A percentile compares a stretch with the other conserved stretches of the same genome.
Evolutionary conservation across 2,329 filamentous ascomycete species (phyloP).

Genomic region (Nannizzia gypsea): DNA sequence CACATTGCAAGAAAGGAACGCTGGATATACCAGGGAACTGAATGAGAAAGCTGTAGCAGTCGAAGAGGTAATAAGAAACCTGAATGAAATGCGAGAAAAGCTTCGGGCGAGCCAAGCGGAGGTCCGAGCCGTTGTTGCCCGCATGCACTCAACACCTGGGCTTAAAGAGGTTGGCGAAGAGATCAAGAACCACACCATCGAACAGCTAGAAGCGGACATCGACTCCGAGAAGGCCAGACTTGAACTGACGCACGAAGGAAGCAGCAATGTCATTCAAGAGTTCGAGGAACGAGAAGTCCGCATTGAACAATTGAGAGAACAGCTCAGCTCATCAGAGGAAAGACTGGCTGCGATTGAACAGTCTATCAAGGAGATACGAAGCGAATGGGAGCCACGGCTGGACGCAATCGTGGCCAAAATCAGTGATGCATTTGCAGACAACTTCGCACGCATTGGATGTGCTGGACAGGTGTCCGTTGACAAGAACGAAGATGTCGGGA

Average conservation of each 20-base stretch:
- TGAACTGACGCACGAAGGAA: constrained; percentile 66
- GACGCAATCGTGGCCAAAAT: constrained; percentile 69
- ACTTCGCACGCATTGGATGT: constrained; percentile 88
- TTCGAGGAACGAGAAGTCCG: constrained; percentile 61
- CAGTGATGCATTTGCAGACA: constrained; percentile 81
- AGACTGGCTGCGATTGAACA: constrained; percentile 45
- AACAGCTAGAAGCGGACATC: constrained; percentile 62
- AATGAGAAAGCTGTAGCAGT: constrained; percentile 24
- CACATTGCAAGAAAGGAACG: constrained; percentile 55
- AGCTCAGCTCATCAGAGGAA: constrained; percentile 44
- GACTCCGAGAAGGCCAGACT: constrained; percentile 62
- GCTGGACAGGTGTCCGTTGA: constrained; percentile 79
- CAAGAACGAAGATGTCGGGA: constrained; percentile 41
- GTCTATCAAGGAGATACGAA: constrained; percentile 55
- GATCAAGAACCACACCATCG: constrained; percentile 39
- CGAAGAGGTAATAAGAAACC: constrained; percentile 17
- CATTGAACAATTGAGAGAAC: constrained; percentile 54
- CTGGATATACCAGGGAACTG: constrained; percentile 43
- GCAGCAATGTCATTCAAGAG: constrained; percentile 61
- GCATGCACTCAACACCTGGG: constrained; percentile 16
- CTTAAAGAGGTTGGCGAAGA: constrained; percentile 3
- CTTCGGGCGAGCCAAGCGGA: constrained; percentile 15
- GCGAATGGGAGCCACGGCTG: constrained; percentile 70
- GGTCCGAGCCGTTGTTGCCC: constrained; percentile 8
- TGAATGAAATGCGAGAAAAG: constrained; percentile 7